Conservation (phyloP, 345 rosid species). For the Citrus mangshanensis region DNA sequence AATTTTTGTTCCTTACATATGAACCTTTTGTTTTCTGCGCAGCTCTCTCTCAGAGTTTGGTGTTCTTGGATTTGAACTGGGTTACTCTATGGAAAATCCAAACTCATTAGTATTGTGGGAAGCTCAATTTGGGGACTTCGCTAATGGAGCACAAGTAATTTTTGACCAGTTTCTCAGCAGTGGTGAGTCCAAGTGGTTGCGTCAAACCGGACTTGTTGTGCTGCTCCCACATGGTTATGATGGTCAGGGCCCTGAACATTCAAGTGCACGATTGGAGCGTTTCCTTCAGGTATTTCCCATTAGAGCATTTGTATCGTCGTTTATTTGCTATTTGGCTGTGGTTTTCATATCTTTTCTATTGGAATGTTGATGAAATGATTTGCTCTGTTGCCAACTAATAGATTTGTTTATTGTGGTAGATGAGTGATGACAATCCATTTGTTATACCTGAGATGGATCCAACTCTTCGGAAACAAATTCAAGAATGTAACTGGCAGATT, state of each 20-base stretch:
- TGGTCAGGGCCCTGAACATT: constrained; percentile 91
- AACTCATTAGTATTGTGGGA: constrained; percentile 77
- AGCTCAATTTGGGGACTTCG: constrained; percentile 85
- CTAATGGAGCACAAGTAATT: constrained; percentile 85
- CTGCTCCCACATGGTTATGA: constrained; percentile 84
- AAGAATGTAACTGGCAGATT: constrained; percentile 87
- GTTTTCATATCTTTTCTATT: neutral
- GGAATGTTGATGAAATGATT: neutral
- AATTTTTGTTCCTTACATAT: neutral
- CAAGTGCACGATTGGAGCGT: constrained; percentile 81
- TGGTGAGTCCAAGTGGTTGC: constrained; percentile 84
- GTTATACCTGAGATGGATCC: constrained; percentile 86
- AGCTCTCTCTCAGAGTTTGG: constrained; percentile 87
- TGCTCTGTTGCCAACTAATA: neutral
- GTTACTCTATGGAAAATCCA: constrained; percentile 86
- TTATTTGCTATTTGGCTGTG: neutral
- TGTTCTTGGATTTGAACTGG: constrained; percentile 81
- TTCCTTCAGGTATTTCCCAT: constrained; percentile 60
- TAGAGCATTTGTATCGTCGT: neutral
- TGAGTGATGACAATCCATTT: constrained; percentile 83
- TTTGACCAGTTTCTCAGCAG: constrained; percentile 81
- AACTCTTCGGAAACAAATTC: constrained; percentile 71
- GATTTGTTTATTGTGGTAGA: constrained; percentile 35
- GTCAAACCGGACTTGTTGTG: constrained; percentile 77
- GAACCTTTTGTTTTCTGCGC: constrained; percentile 18